Evolutionary conservation across 2,329 filamentous ascomycete species (phyloP).

Genomic region (Aureobasidium vineae): DNA sequence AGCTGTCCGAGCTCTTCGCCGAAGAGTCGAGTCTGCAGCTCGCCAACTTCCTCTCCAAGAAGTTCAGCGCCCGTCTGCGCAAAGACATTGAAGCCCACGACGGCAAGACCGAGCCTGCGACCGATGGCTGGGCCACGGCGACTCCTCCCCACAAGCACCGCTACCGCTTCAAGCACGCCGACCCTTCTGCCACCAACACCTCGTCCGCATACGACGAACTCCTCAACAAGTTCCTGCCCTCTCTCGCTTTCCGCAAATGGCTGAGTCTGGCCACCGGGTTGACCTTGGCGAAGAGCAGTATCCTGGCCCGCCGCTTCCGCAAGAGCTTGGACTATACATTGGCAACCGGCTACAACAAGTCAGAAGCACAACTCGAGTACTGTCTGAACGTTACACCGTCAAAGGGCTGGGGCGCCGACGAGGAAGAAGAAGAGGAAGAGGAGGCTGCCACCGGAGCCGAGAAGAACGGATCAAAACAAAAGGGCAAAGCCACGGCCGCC

Average conservation of each 20-base stretch:
- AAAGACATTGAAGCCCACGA: conserved; percentile 57
- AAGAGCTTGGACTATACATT: conserved; percentile 88
- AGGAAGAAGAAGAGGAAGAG: conserved; percentile 35
- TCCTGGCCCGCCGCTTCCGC: conserved; percentile 84
- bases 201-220: conserved; percentile 68
- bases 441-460: conserved; percentile 22
- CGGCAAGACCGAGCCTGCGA: conserved; percentile 15
- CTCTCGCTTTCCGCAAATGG: conserved; percentile 84
- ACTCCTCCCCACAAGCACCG: conserved; percentile 93
- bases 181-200: conserved; percentile 16
- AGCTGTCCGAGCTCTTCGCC: conserved; percentile 74
- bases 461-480: conserved; percentile 29
- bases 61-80: conserved; percentile 70
- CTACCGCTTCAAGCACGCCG: conserved; percentile 72
- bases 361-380: conserved; percentile 76
- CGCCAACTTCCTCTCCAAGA: conserved; percentile 71
- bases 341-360: conserved; percentile 74
- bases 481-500: conserved; percentile 38
- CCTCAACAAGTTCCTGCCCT: conserved; percentile 78
- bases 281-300: conserved; percentile 67
- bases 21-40: conserved; percentile 83
- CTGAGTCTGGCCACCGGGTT: conserved; percentile 78
- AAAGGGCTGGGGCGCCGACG: conserved; percentile 74
- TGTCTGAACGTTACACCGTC: conserved; percentile 85
- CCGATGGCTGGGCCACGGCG: conserved; percentile 51